Base-by-base conservation (phyloP, 1,139 yeast species). In the Pichia sp. region DNA sequence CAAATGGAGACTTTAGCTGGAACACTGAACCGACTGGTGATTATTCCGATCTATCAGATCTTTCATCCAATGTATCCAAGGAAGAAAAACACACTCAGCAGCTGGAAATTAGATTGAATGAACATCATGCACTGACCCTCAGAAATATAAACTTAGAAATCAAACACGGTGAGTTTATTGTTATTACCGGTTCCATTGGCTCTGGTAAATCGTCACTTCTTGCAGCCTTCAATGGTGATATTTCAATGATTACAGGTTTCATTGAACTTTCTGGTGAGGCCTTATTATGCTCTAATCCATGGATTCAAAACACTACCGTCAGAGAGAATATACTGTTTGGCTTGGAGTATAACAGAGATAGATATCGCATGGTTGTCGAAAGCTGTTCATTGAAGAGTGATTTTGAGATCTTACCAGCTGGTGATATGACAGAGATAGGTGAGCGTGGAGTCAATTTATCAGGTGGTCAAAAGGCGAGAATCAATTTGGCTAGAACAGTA, bases 381-480 rank as follows among this genome's bases (percentile, higher is more conserved):
- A 76, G 76, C 3, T 85, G 95, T 59, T 73, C 87, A 1, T 67
- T 86, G 38, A 66, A 67, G 35, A 71, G 77, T 29, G 96, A 86
- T 59, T 64, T 86, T 44, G 76, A 74, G 16, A 67, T 69, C 32
- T 63, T 86, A 34, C 85, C 91, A 3, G 93, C 82, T 27, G 91
- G 95, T 38, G 96, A 87, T 53, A 55, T 58, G 34, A 84, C 96
- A 3, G 95, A 86, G 59, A 81, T 87, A 40, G 96, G 96, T 44
- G 96, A 87, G 57, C 73, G 94, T 48, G 96, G 96, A 46, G 83
- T 87, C 47, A 86, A 93, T 0, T 62, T 87, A 28, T 84, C 95
- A 4, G 96, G 96, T 40, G 96, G 96, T 29, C 96, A 87, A 58
- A 87, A 87, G 60, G 93, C 95, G 1, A 69, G 95, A 52, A 73